These are phyloP conservation scores for Tetradesmus obliquus DNA, from an alignment of 139 green algal genomes.

Conservation along the genomic window DNA sequence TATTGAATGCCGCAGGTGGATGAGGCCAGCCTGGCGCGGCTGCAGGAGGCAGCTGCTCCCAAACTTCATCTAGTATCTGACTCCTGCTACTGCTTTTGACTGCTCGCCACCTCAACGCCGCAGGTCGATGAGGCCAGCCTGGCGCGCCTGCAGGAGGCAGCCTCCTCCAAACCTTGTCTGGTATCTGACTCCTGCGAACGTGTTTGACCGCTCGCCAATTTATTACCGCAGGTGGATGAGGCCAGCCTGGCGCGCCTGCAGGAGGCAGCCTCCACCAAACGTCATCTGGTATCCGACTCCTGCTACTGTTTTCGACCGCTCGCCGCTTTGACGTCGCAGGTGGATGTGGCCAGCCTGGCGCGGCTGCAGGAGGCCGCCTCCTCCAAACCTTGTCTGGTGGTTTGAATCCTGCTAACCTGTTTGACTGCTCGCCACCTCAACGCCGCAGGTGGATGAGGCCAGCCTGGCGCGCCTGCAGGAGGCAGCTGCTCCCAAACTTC, in stretches of 20 bases:
- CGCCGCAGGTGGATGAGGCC: neutral
- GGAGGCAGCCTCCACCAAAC: neutral
- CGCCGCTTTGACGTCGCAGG: neutral
- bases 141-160: neutral
- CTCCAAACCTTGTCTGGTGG: no score
- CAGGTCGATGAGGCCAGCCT: constrained; percentile 18
- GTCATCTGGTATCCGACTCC: no score
- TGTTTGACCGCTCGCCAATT: no score
- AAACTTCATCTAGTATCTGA: no score
- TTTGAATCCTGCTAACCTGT: no score
- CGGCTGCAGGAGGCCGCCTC: neutral
- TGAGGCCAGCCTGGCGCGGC: neutral
- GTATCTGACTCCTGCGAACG: no score
- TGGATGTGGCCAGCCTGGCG: neutral
- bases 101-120: neutral
- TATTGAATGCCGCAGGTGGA: constrained; percentile 4
- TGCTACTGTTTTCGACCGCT: no score
- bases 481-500: neutral
- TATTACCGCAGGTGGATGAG: neutral
- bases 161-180: no score
- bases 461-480: neutral
- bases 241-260: neutral
- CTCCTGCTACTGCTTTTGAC: no score
- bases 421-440: no score
- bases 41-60: neutral